phyloP scores from a whole-genome alignment of 1,284 basidiomycete species.

The Pulveroboletus sp. region DNA sequence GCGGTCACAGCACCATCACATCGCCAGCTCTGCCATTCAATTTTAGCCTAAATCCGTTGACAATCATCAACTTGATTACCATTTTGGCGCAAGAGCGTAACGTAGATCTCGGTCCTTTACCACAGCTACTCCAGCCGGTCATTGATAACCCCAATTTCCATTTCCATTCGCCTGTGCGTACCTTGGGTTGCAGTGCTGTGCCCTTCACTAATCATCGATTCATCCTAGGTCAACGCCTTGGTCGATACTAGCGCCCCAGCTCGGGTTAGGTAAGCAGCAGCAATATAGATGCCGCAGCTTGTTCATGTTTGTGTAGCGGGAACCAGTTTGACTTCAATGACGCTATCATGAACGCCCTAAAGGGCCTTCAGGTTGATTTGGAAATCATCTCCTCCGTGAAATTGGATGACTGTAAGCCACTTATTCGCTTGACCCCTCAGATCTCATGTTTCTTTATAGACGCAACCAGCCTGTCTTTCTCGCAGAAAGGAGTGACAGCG shows the following conservation, averaged over 20 bases:
- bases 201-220: not conserved
- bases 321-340: constrained; percentile 57
- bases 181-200: not conserved
- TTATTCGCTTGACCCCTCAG: not conserved
- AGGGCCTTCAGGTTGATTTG: constrained; percentile 55
- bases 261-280: constrained; percentile 46
- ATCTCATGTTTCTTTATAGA: constrained; percentile 33
- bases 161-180: constrained; percentile 37
- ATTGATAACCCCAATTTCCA: constrained; percentile 48
- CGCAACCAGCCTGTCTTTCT: constrained; percentile 59
- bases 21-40: constrained; percentile 59
- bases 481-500: constrained; percentile 58
- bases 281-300: constrained; percentile 1
- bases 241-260: constrained; percentile 51
- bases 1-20: constrained; percentile 58
- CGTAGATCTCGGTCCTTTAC: constrained; percentile 64
- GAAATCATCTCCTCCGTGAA: constrained; percentile 46
- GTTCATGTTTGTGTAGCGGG: constrained; percentile 40
- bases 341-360: constrained; percentile 61
- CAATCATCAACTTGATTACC: constrained; percentile 58
- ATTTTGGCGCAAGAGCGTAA: constrained; percentile 51
- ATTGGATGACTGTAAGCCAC: constrained; percentile 55
- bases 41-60: constrained; percentile 62
- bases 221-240: constrained; percentile 47
- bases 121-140: constrained; percentile 55